Conservation (phyloP, 495 filamentous ascomycete species). For the Neurospora sp. region DNA sequence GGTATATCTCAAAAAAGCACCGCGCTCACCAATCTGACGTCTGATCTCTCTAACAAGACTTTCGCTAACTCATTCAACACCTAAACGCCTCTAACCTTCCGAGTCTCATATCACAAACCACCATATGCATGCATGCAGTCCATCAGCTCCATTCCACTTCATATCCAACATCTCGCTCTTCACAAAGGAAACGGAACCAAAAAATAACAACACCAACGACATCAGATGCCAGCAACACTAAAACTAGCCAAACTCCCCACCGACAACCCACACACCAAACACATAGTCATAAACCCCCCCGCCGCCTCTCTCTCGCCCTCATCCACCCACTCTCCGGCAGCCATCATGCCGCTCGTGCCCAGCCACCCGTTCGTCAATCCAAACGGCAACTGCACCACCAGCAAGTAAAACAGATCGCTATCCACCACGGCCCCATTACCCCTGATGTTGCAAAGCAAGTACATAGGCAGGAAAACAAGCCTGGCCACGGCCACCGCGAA, state of each 20-base stretch:
- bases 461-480: constrained; percentile 67
- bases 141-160: background rate
- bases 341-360: constrained; percentile 83
- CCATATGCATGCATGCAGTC: background rate
- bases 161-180: background rate
- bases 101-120: background rate
- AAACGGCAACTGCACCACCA: constrained; percentile 73
- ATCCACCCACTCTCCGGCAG: constrained; percentile 65
- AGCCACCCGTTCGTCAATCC: constrained; percentile 81
- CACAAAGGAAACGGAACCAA: background rate
- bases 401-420: constrained; percentile 81
- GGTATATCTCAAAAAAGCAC: background rate
- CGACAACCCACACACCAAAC: constrained; percentile 72
- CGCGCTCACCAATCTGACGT: background rate
- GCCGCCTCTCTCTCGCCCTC: constrained; percentile 74
- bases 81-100: background rate
- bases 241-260: constrained; percentile 87
- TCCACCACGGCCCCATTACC: constrained; percentile 56
- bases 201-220: background rate
- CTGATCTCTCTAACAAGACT: background rate
- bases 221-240: constrained; percentile 43
- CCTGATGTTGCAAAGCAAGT: constrained; percentile 76
- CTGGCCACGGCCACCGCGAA: constrained; percentile 55
- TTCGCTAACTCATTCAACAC: background rate
- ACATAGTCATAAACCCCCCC: constrained; percentile 88